Evolutionary conservation across 306 rosid genomes (phyloP), one percentile per base, ranked within the genome.

Genomic region (Prunus dulcis): DNA sequence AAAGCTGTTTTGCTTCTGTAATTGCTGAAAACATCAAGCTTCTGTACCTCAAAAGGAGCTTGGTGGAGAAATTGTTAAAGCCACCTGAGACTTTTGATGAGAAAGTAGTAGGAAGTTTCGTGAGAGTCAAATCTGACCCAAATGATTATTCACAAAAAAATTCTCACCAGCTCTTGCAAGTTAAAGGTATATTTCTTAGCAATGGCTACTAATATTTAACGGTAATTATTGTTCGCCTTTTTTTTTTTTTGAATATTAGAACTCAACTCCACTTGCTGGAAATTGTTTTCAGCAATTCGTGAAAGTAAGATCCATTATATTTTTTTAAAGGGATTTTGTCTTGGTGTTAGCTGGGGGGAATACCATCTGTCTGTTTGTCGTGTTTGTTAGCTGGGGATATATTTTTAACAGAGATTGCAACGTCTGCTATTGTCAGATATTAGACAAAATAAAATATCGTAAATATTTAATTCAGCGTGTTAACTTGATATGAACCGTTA

Each of bases 101-200:
- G 25, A 93, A 93, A 85, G 89, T 93, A 23, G 72, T 81, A 69
- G 97, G 96, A 70, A 72, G 96, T 84, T 88, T 86, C 71, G 86
- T 92, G 30, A 84, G 97, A 82, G 78, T 86, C 60, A 92, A 86
- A 73, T 71, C 86, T 43, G 91, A 92, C 73, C 92, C 89, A 9
- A 75, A 84, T 78, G 97, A 92, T 84, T 87, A 84, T 72, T 78
- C 81, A 27, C 96, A 87, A 83, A 87, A 82, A 73, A 90, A 90
- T 64, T 80, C 91, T 32, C 81, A 83, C 85, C 84, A 83, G 84
- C 91, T 93, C 32, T 58, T 76, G 78, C 97, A 82, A 84, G 91
- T 93, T 55, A 69, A 30, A 81, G 96, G 97, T 93, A 90, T 82
- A 67, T 67, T 55, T 81, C 76, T 46, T 28, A 41, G 28, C 23